A percentile compares a stretch with the other conserved stretches of the same genome.
Evolutionary conservation across 2,329 filamentous ascomycete species (phyloP).

Genomic region (Lecanicillium sp.): DNA sequence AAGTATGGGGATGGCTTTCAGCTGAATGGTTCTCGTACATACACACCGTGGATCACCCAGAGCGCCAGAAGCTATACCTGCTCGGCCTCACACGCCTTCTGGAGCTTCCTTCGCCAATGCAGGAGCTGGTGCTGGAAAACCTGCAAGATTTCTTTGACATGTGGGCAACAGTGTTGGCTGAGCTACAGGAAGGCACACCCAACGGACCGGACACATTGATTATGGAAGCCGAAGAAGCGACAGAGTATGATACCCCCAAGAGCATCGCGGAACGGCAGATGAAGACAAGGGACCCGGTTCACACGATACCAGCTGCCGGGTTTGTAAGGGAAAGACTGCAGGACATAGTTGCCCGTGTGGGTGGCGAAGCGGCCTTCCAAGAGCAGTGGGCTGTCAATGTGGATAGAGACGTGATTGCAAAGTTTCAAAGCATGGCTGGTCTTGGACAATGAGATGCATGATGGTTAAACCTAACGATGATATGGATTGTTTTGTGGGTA

Average conservation of each 20-base stretch:
- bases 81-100: constrained; percentile 67
- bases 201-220: constrained; percentile 48
- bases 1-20: constrained; percentile 55
- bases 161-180: constrained; percentile 65
- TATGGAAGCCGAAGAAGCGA: constrained; percentile 30
- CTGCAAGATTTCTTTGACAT: constrained; percentile 70
- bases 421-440: constrained; percentile 42
- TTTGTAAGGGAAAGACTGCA: constrained; percentile 60
- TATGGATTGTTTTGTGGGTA: constrained; percentile 7
- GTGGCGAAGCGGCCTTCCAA: constrained; percentile 61
- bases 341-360: constrained; percentile 50
- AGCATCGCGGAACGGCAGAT: constrained; percentile 48
- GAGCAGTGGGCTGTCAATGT: constrained; percentile 67
- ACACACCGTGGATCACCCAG: constrained; percentile 59
- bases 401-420: constrained; percentile 62
- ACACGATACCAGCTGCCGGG: constrained; percentile 55
- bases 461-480: constrained; percentile 8
- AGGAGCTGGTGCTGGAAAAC: constrained; percentile 50
- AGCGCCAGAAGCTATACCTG: constrained; percentile 64
- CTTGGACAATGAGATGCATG: constrained; percentile 16
- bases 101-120: constrained; percentile 53
- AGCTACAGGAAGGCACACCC: constrained; percentile 56
- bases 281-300: constrained; percentile 57
- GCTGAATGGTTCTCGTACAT: constrained; percentile 63
- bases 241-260: constrained; percentile 52